A percentile compares a stretch with the other conserved stretches of the same genome.
Conservation (phyloP, 1,139 yeast species). For the Yamadazyma atlantica region DNA sequence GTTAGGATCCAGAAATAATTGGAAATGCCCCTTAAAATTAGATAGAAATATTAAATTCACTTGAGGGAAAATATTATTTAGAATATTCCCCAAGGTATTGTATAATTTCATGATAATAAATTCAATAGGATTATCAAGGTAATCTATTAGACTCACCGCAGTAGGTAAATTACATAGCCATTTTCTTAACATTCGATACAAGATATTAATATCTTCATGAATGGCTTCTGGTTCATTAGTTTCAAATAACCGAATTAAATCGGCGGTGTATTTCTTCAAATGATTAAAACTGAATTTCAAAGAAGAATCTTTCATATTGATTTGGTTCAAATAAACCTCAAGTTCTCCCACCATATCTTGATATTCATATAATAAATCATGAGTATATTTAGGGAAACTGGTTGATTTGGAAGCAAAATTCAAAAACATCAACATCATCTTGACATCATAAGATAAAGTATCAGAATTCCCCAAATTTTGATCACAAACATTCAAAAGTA, state of each 20-base stretch:
- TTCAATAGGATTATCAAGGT: slow-evolving; percentile 18
- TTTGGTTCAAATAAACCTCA: slow-evolving; percentile 5
- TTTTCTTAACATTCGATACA: slow-evolving; percentile 23
- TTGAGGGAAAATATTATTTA: slow-evolving; percentile 27
- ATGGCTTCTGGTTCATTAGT: slow-evolving; percentile 1
- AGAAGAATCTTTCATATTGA: slow-evolving; percentile 13
- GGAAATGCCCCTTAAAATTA: slow-evolving; percentile 24
- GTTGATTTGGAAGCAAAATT: slow-evolving; percentile 22
- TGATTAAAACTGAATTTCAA: slow-evolving; percentile 9
- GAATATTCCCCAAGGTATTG: slow-evolving; percentile 17
- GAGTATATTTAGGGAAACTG: slow-evolving; percentile 24
- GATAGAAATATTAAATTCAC: slow-evolving; percentile 24
- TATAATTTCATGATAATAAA: slow-evolving; percentile 20
- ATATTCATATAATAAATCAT: slow-evolving; percentile 21
- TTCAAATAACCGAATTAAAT: slow-evolving; percentile 7
- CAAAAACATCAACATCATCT: slow-evolving; percentile 20
- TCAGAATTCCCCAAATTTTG: background rate
- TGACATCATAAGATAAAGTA: slow-evolving; percentile 14
- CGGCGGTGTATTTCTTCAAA: slow-evolving; percentile 5
- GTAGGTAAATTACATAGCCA: slow-evolving; percentile 29
- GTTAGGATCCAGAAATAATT: slow-evolving; percentile 16
- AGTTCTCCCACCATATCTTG: slow-evolving; percentile 14
- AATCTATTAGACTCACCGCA: slow-evolving; percentile 16
- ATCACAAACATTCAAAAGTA: slow-evolving; percentile 11
- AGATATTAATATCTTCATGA: slow-evolving; percentile 10